Conservation (phyloP, 257 asterid genomes). For the Fraxinus americana region DNA sequence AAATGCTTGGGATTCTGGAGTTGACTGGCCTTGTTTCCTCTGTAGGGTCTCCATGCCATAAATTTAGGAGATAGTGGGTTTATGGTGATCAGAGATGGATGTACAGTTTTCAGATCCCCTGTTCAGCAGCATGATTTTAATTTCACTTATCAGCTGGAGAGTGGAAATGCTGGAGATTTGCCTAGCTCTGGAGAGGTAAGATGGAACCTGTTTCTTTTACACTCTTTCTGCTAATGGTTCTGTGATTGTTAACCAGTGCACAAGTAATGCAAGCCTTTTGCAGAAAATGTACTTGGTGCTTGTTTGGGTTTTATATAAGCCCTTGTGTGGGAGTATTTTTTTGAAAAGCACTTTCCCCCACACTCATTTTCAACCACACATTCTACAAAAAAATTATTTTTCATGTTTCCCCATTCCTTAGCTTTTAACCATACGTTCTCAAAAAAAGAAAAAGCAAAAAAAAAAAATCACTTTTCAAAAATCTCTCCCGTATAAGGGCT, state of each 20-base stretch:
- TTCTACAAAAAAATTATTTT: too few relatives aligned
- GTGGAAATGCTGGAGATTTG: conserved; percentile 79
- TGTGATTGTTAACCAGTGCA: background rate
- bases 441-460: too few relatives aligned
- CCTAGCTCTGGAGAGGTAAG: conserved; percentile 95
- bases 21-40: background rate
- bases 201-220: conserved; percentile 13
- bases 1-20: background rate
- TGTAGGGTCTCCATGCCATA: conserved; percentile 88
- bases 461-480: too few relatives aligned
- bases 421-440: too few relatives aligned
- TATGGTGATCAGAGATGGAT: conserved; percentile 88
- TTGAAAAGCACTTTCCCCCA: too few relatives aligned
- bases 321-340: too few relatives aligned
- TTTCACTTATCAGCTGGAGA: conserved; percentile 83
- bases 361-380: too few relatives aligned
- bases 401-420: too few relatives aligned
- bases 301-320: too few relatives aligned
- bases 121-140: conserved; percentile 97
- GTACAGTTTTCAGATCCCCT: conserved; percentile 80
- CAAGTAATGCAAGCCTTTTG: background rate
- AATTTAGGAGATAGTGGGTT: conserved; percentile 97
- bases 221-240: conserved; percentile 13
- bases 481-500: too few relatives aligned
- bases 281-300: background rate